Evolutionary conservation across 257 asterid species (phyloP).

Genomic region (Nicotiana sylvestris): DNA sequence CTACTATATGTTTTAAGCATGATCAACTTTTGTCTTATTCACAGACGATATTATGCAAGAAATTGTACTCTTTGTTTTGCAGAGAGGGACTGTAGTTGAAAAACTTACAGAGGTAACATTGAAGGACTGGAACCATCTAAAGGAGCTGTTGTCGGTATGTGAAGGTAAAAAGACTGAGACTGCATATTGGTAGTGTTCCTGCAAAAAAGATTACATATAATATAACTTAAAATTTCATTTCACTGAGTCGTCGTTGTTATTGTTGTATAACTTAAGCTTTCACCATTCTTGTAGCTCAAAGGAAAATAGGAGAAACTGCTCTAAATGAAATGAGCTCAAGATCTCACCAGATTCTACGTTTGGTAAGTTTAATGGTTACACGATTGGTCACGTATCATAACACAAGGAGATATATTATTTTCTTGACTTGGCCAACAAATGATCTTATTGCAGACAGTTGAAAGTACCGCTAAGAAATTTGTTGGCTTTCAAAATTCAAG

Average conservation of each 20-base stretch:
- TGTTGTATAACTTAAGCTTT: neutral
- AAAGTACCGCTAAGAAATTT: constrained; percentile 59
- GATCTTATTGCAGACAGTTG: constrained; percentile 53
- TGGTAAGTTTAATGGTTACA: constrained; percentile 37
- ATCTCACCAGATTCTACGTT: constrained; percentile 86
- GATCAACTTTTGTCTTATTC: neutral
- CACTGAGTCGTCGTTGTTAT: too few relatives aligned
- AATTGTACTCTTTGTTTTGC: constrained; percentile 9
- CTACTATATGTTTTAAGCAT: neutral
- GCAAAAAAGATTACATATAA: neutral
- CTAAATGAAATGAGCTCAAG: constrained; percentile 89
- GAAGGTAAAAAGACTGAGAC: constrained; percentile 43
- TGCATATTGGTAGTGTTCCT: neutral
- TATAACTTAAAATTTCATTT: neutral
- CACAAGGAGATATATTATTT: neutral
- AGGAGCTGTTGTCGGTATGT: constrained; percentile 63
- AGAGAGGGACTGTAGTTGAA: constrained; percentile 89
- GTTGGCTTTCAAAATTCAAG: constrained; percentile 43
- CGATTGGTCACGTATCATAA: neutral
- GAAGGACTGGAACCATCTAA: constrained; percentile 57
- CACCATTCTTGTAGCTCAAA: constrained; percentile 57
- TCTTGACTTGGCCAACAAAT: neutral
- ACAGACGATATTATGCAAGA: neutral
- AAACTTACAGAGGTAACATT: constrained; percentile 66
- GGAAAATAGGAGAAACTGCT: constrained; percentile 85